Evolutionary conservation across 179 eudicot species (phyloP).

Genomic region (Spergularia azorica): DNA sequence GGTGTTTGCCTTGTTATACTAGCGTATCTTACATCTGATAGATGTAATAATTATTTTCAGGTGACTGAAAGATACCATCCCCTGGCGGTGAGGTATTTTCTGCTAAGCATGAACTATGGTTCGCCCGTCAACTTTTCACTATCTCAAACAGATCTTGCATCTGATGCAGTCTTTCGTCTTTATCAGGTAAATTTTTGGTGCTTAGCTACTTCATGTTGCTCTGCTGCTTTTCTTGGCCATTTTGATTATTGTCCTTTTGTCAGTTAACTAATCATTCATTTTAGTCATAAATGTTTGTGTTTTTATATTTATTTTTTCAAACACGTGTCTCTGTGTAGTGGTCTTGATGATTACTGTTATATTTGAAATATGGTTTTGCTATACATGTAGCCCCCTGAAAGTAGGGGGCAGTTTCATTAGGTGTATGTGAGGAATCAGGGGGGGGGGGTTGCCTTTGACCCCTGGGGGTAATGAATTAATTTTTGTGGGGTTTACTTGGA

Average conservation of each 20-base stretch:
- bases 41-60: constrained; percentile 35
- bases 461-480: no score
- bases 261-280: not conserved
- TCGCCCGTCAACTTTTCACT: constrained; percentile 84
- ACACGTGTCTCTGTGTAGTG: not conserved
- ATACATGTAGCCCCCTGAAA: no score
- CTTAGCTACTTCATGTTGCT: not conserved
- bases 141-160: constrained; percentile 64
- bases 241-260: not conserved
- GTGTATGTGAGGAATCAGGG: no score
- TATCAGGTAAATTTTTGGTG: constrained; percentile 58
- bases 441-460: no score
- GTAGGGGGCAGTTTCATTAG: no score
- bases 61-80: constrained; percentile 83
- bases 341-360: not conserved
- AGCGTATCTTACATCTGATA: not conserved
- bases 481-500: no score
- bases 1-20: not conserved
- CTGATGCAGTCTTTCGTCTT: constrained; percentile 66
- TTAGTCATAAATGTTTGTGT: not conserved
- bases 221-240: not conserved
- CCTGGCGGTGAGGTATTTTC: constrained; percentile 81
- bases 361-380: no score
- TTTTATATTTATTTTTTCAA: no score
- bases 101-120: constrained; percentile 79